Evolutionary conservation across 495 filamentous ascomycete genomes (phyloP).

Genomic region (Tuber magnatum): DNA sequence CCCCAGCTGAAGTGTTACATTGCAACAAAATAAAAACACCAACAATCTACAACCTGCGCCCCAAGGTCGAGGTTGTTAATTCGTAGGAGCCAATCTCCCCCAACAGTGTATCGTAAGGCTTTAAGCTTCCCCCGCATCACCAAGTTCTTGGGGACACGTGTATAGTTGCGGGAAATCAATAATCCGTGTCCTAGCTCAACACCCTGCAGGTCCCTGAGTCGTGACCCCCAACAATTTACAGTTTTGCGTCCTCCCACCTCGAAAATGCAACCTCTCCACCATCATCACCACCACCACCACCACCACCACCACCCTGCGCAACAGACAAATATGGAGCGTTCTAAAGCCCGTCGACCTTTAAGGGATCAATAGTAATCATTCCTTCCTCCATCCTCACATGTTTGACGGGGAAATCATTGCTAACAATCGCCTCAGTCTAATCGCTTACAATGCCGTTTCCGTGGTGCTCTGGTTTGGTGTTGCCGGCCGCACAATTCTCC

Average conservation of each 20-base stretch:
- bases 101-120: neutral
- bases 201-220: neutral
- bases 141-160: neutral
- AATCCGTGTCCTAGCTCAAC: neutral
- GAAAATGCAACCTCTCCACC: neutral
- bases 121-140: neutral
- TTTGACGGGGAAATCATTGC: neutral
- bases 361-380: slow-evolving; percentile 29
- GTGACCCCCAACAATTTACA: neutral
- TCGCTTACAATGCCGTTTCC: slow-evolving; percentile 72
- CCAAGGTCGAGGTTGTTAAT: too few relatives aligned
- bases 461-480: slow-evolving; percentile 68
- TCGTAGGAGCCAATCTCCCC: neutral
- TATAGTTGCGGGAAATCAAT: neutral
- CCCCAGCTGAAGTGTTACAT: neutral
- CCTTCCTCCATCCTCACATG: neutral
- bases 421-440: slow-evolving; percentile 46
- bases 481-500: slow-evolving; percentile 53
- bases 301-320: neutral
- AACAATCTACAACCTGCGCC: neutral
- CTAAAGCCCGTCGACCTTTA: slow-evolving; percentile 17
- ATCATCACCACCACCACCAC: neutral
- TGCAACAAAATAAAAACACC: neutral
- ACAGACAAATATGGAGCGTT: slow-evolving; percentile 22
- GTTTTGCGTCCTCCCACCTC: neutral